Base-by-base conservation (phyloP, 2,329 filamentous ascomycete species). In the Ophiocordyceps camponoti-rufipedis region DNA sequence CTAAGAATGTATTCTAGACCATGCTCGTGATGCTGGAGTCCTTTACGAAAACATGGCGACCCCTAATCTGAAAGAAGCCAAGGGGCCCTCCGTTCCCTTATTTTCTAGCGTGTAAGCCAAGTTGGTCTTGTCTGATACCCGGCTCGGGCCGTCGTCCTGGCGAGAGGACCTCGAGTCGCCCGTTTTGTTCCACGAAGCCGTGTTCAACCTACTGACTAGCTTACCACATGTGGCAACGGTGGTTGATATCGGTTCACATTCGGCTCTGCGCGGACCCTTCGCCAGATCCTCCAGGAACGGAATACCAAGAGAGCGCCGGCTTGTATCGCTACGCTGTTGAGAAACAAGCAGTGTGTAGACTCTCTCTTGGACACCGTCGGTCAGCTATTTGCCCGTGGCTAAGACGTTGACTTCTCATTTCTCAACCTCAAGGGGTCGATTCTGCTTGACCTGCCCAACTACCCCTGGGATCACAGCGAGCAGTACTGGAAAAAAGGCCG, bases 401-500 rank as follows among this genome's bases (percentile, higher is more conserved):
- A 52, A 18, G 18, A 48, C 1, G 45, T 54, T 2, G 18, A 50
- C 14, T 43, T 55, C 33, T 11, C 45, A n/a, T 45, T 44, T 41
- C 39, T 41, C 7, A 46, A 12, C 42, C 33, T n/a, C 5, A 16
- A 6, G 40, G 42, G 6, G 42, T 44, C 47, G 4, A 44, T 67
- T 2, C 47, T 69, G 5, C 64, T 56, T 3, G 63, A 69, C 32
- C 33, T 58, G 11, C 52, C 54, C 2, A 47, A 47, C 4, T 59
- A 59, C 16, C 48, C 53, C 1, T 60, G 56, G 56, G 48, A 57
- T 18, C 50, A 50, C 23, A 47, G 44, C 13, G 46, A 42, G 11
- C 45, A 32, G 3, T 51, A 45, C 41, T 58, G 54, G 52, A 45
- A 48, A 2, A 55, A 58, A 10, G 54, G 51, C 6, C 45, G 53